A percentile compares a stretch with the other conserved stretches of the same genome.
These are phyloP conservation scores for Polyporus arcularius DNA, from an alignment of 768 basidiomycete genomes.

Conservation along the genomic window DNA sequence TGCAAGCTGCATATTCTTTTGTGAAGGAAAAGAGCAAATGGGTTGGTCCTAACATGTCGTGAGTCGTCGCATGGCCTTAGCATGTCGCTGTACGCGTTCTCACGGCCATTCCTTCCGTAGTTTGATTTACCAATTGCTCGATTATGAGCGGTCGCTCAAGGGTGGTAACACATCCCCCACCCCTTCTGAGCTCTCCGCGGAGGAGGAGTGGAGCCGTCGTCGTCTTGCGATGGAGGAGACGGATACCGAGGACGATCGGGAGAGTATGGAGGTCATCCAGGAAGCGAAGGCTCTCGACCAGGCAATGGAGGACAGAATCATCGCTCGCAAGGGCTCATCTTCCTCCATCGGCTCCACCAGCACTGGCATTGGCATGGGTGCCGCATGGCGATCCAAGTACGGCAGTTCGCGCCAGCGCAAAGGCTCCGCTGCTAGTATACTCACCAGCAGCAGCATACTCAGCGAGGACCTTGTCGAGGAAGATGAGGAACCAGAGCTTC, in stretches of 20 bases:
- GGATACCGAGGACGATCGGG: constrained; percentile 52
- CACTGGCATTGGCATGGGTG: constrained; percentile 61
- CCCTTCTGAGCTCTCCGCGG: constrained; percentile 57
- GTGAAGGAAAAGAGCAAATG: constrained; percentile 88
- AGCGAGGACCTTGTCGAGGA: constrained; percentile 84
- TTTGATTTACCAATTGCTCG: constrained; percentile 90
- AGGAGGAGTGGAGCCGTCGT: constrained; percentile 80
- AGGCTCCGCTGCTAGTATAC: constrained; percentile 72
- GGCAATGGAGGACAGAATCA: constrained; percentile 82
- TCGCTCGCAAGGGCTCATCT: constrained; percentile 70
- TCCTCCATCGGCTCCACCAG: constrained; percentile 58
- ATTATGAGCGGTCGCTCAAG: constrained; percentile 80
- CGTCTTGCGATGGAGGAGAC: constrained; percentile 61
- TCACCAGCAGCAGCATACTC: constrained; percentile 65
- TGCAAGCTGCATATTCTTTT: constrained; percentile 88
- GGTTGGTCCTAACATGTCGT: constrained; percentile 95
- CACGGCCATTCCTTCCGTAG: constrained; percentile 37
- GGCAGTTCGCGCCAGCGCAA: constrained; percentile 63
- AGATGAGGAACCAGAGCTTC: constrained; percentile 73
- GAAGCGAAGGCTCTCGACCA: constrained; percentile 85
- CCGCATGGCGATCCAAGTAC: constrained; percentile 66
- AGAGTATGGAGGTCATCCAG: constrained; percentile 61
- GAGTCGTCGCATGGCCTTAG: constrained; percentile 38
- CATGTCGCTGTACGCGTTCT: constrained; percentile 17
- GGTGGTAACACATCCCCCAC: constrained; percentile 49